phyloP scores from a whole-genome alignment of 2,329 filamentous ascomycete species.

The Daldinia sp. region DNA sequence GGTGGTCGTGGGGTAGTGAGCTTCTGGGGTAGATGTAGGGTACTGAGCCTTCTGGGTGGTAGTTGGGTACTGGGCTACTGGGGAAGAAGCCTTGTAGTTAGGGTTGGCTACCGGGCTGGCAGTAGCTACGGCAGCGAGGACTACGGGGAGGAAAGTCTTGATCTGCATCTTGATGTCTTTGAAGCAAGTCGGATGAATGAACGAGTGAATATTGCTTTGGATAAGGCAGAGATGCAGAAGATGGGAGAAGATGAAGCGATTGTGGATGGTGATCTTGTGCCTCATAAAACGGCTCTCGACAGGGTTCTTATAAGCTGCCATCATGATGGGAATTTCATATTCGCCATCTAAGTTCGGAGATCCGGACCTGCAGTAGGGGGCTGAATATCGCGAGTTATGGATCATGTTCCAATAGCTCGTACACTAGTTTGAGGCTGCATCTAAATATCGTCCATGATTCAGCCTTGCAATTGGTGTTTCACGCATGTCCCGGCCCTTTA shows the following conservation, averaged over 20 bases:
- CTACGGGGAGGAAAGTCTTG: slow-evolving; percentile 30
- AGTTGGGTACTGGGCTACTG: slow-evolving; percentile 25
- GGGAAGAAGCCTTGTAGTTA: slow-evolving; percentile 28
- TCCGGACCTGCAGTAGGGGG: slow-evolving; percentile 3
- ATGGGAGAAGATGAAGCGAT: slow-evolving; percentile 6
- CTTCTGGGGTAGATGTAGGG: slow-evolving; percentile 12
- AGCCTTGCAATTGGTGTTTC: slow-evolving; percentile 26
- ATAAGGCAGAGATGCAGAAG: neutral
- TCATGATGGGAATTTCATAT: neutral
- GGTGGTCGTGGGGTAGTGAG: slow-evolving; percentile 11
- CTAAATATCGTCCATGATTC: slow-evolving; percentile 18
- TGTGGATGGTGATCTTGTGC: neutral
- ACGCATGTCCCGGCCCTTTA: neutral
- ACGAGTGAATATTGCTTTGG: neutral
- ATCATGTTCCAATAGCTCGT: slow-evolving; percentile 31
- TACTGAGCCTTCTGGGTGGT: slow-evolving; percentile 16
- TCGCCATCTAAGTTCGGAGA: slow-evolving; percentile 7
- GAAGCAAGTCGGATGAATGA: neutral
- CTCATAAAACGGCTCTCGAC: neutral
- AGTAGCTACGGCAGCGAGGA: slow-evolving; percentile 29
- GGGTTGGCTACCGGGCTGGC: slow-evolving; percentile 34
- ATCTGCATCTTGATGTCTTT: slow-evolving; percentile 31
- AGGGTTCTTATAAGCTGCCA: slow-evolving; percentile 26
- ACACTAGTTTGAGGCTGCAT: slow-evolving; percentile 19
- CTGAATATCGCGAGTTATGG: slow-evolving; percentile 17